phyloP scores from a whole-genome alignment of 495 filamentous ascomycete species.

The Penicillium subrubescens region DNA sequence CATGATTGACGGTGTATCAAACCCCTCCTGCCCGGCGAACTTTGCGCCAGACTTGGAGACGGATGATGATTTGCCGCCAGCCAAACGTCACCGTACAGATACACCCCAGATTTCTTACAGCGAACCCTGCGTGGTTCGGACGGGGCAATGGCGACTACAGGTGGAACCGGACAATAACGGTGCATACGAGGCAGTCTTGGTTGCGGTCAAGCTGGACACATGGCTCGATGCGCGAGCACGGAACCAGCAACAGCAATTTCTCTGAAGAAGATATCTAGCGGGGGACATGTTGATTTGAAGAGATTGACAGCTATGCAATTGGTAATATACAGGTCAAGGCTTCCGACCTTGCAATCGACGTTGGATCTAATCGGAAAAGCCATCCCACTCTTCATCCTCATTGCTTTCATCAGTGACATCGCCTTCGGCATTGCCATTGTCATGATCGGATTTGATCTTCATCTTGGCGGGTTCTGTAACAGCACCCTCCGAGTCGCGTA shows the following conservation, averaged over 20 bases:
- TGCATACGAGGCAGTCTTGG: conserved; percentile 59
- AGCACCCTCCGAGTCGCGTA: conserved; percentile 44
- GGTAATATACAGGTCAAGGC: conserved; percentile 7
- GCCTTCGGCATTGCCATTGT: conserved; percentile 1
- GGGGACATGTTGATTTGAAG: not conserved
- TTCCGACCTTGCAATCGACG: not conserved
- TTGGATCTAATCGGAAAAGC: conserved; percentile 46
- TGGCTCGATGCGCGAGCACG: conserved; percentile 66
- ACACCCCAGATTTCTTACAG: conserved; percentile 20
- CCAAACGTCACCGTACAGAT: conserved; percentile 53
- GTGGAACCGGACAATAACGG: conserved; percentile 55
- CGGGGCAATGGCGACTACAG: conserved; percentile 78
- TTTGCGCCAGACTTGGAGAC: conserved; percentile 1
- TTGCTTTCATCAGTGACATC: conserved; percentile 19
- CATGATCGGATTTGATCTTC: not conserved
- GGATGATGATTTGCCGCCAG: conserved; percentile 29
- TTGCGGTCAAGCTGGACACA: conserved; percentile 81
- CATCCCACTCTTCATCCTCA: conserved; percentile 46
- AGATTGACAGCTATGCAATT: not conserved
- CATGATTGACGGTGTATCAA: conserved; percentile 62
- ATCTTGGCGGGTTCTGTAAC: conserved; percentile 2
- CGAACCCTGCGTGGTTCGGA: conserved; percentile 68
- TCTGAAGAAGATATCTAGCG: conserved; percentile 32
- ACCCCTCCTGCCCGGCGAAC: conserved; percentile 1
- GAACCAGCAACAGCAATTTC: conserved; percentile 69